Conservation (phyloP, 2,329 filamentous ascomycete species). For the Fusarium nematophilum region DNA sequence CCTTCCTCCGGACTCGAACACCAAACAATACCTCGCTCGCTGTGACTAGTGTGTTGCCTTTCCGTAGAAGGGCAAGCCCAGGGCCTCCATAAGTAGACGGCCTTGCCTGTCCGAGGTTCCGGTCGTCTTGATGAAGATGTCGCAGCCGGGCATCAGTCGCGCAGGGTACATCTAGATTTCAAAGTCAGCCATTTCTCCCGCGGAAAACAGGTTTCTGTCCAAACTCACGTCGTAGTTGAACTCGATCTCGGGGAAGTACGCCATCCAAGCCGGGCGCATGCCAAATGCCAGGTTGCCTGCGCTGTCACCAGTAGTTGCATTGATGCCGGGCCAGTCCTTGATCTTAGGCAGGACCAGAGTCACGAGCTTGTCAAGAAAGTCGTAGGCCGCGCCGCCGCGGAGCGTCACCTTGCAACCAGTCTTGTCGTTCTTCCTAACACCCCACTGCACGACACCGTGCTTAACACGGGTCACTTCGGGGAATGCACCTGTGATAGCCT, state of each 20-base stretch:
- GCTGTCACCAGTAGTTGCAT: conserved; percentile 78
- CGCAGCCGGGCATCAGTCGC: conserved; percentile 84
- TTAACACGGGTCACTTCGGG: conserved; percentile 77
- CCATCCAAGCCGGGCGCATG: conserved; percentile 78
- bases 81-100: conserved; percentile 70
- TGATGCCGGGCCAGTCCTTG: conserved; percentile 89
- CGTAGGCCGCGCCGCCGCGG: conserved; percentile 82
- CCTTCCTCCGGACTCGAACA: conserved; percentile 16
- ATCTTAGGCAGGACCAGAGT: conserved; percentile 93
- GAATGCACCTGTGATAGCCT: conserved; percentile 84
- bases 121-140: conserved; percentile 85
- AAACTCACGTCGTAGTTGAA: conserved; percentile 89
- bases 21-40: conserved; percentile 7
- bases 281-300: conserved; percentile 90
- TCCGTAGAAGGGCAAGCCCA: conserved; percentile 78
- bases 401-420: conserved; percentile 83
- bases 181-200: conserved; percentile 18
- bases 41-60: conserved; percentile 63
- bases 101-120: conserved; percentile 89
- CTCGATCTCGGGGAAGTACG: conserved; percentile 92
- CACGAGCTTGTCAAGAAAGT: conserved; percentile 91
- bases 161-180: conserved; percentile 65
- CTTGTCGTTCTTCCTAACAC: conserved; percentile 75
- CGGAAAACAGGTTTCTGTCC: neutral
- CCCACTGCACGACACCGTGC: conserved; percentile 79